Evolutionary conservation across 2,329 filamentous ascomycete genomes (phyloP).

Genomic region (Xylaria sp.): DNA sequence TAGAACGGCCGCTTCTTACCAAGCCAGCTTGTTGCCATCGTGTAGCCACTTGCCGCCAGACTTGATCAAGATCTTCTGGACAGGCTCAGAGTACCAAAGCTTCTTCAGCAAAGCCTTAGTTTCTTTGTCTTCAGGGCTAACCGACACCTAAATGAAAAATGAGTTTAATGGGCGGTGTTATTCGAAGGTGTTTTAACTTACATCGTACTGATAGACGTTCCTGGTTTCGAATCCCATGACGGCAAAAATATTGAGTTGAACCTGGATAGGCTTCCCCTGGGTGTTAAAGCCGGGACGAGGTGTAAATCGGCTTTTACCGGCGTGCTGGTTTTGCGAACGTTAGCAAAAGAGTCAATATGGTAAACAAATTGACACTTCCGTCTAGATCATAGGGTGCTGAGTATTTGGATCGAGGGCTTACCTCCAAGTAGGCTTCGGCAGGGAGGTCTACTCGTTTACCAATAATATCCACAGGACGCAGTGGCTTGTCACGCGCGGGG

Average conservation of each 20-base stretch:
- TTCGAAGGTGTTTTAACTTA: slow-evolving; percentile 59
- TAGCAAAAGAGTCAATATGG: slow-evolving; percentile 23
- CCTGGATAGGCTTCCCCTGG: slow-evolving; percentile 61
- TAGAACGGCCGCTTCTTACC: slow-evolving; percentile 63
- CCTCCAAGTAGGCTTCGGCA: slow-evolving; percentile 64
- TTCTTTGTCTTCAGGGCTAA: slow-evolving; percentile 65
- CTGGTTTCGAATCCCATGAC: slow-evolving; percentile 69
- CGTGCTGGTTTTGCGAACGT: slow-evolving; percentile 39
- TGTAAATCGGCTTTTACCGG: slow-evolving; percentile 51
- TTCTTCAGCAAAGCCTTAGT: slow-evolving; percentile 74
- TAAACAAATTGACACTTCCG: background rate
- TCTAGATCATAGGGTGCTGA: background rate
- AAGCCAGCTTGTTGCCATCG: slow-evolving; percentile 87
- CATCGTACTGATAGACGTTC: slow-evolving; percentile 85
- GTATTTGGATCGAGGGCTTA: slow-evolving; percentile 43
- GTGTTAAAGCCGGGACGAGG: slow-evolving; percentile 68
- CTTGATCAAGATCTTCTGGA: slow-evolving; percentile 66
- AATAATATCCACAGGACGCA: slow-evolving; percentile 49
- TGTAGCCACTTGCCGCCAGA: slow-evolving; percentile 71
- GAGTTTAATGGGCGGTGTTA: background rate
- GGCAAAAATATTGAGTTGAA: slow-evolving; percentile 80
- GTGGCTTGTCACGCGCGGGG: slow-evolving; percentile 37
- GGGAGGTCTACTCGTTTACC: slow-evolving; percentile 67
- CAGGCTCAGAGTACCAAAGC: slow-evolving; percentile 74
- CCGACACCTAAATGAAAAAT: slow-evolving; percentile 64